Base-by-base conservation (phyloP, 1,284 basidiomycete species). In the Ceratobasidium sp. region DNA sequence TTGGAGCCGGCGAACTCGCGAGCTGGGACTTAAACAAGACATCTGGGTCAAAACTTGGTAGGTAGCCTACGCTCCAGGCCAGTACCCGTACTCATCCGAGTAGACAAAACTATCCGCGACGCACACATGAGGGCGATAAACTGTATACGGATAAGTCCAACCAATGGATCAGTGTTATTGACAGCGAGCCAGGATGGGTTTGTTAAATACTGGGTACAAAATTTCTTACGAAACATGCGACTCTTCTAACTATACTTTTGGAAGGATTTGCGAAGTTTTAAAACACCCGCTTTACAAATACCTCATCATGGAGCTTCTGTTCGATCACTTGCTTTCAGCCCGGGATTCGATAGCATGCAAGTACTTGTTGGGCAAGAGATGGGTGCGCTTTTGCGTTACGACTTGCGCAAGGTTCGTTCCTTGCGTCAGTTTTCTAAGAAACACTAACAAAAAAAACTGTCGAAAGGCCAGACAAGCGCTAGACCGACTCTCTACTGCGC, bases 321-420 rank as follows among this genome's bases (percentile, higher is more conserved):
- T 58, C 89, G 92, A 10, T 89, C 91, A 0, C 85, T 95, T 33
- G 89, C 89, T 0, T 92, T 94, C 92, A 0, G 92, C 92, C 0
- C 88, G 88, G 51, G 82, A 86, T 0, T 88, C 88, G 76, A 88
- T 90, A 75, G 90, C 92, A 90, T 23, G 37, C 58, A 92, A 80
- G 91, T 91, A 13, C 85, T 93, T 7, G 90, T 92, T 0, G 95
- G 93, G 2, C 86, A 94, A 2, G 94, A 96, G 80, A 94, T 94
- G 78, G 95, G 94, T 0, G 80, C 81, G 0, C 81, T 86, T 49
- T 82, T 83, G 80, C 91, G 93, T 79, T 95, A 94, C 90, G 95
- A 96, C 82, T 85, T 95, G 76, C 89, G 90, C 76, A 90, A 90
- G 88, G 90, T 91, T 31, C 39, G 37, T 23, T 20, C 28, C 28